Conservation (phyloP, 768 basidiomycete species). For the Leccinum aurantiacum region DNA sequence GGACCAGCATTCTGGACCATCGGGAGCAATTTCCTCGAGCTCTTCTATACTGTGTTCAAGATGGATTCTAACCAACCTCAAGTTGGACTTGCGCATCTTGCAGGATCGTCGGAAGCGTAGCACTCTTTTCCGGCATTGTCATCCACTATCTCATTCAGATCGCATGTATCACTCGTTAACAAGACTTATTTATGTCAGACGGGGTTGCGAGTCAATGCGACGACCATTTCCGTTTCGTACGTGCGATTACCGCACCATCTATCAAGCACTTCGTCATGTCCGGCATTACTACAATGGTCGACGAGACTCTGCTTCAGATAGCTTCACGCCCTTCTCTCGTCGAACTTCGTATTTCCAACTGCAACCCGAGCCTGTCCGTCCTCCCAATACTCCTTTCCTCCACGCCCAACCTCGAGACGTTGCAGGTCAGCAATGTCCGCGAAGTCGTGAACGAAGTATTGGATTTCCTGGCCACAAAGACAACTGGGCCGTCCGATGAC, state of each 20-base stretch:
- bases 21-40: too few species aligned
- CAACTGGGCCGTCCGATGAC: conserved; percentile 9
- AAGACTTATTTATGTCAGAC: too few species aligned
- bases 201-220: not conserved
- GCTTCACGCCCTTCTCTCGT: conserved; percentile 33
- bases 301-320: conserved; percentile 25
- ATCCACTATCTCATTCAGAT: too few species aligned
- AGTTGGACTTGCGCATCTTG: too few species aligned
- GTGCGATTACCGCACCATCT: conserved; percentile 30
- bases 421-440: conserved; percentile 43
- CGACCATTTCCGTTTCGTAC: conserved; percentile 14
- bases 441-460: conserved; percentile 40
- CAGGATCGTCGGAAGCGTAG: too few species aligned
- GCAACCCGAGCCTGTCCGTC: conserved; percentile 32
- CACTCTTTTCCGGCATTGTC: too few species aligned
- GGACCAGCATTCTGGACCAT: too few species aligned
- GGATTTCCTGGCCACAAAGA: conserved; percentile 38
- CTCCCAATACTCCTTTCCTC: conserved; percentile 33
- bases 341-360: conserved; percentile 40
- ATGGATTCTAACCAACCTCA: too few species aligned
- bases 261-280: conserved; percentile 25
- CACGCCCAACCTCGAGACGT: conserved; percentile 40
- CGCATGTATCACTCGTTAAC: too few species aligned
- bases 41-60: too few species aligned
- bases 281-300: conserved; percentile 13